A percentile compares a stretch with the other conserved stretches of the same genome.
phyloP scores from a whole-genome alignment of 352 stramenopile genomes.

The Phytophthora syringae region DNA sequence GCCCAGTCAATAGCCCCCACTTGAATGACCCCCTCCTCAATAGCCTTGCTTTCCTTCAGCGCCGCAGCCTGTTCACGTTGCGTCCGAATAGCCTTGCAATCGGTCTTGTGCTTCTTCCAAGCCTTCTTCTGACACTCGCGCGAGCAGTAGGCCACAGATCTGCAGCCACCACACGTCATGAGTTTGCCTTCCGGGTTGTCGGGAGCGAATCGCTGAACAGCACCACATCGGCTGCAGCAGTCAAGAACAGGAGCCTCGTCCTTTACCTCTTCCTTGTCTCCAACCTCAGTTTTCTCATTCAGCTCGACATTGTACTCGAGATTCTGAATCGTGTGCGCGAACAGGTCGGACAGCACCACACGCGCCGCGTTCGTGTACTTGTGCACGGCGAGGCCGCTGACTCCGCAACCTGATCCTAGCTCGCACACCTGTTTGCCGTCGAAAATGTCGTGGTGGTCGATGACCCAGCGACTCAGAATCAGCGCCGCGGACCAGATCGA shows the following conservation, averaged over 20 bases:
- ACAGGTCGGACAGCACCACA: constrained; percentile 87
- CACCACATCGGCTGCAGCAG: constrained; percentile 73
- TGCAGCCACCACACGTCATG: constrained; percentile 84
- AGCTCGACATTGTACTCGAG: constrained; percentile 81
- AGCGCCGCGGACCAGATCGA: constrained; percentile 91
- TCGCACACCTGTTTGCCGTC: constrained; percentile 82
- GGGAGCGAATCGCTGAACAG: constrained; percentile 73
- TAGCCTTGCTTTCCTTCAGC: constrained; percentile 24
- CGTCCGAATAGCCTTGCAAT: constrained; percentile 75
- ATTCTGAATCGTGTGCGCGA: constrained; percentile 84
- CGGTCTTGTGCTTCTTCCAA: constrained; percentile 86
- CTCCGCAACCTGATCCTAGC: constrained; percentile 83
- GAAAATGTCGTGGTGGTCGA: constrained; percentile 70
- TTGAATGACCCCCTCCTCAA: constrained; percentile 43
- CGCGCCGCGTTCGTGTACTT: constrained; percentile 79
- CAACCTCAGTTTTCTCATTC: constrained; percentile 52
- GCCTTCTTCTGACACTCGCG: constrained; percentile 87
- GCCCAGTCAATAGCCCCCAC: constrained; percentile 86
- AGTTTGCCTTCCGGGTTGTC: constrained; percentile 90
- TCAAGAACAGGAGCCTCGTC: constrained; percentile 36
- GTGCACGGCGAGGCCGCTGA: constrained; percentile 79
- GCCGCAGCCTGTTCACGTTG: constrained; percentile 37
- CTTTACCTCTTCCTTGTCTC: constrained; percentile 31
- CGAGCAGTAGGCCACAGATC: constrained; percentile 81
- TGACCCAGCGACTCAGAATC: constrained; percentile 85